A percentile compares a stretch with the other conserved stretches of the same genome.
These are phyloP conservation scores for Trichoderma lentiforme DNA, from an alignment of 2,329 filamentous ascomycete species.

Conservation along the genomic window DNA sequence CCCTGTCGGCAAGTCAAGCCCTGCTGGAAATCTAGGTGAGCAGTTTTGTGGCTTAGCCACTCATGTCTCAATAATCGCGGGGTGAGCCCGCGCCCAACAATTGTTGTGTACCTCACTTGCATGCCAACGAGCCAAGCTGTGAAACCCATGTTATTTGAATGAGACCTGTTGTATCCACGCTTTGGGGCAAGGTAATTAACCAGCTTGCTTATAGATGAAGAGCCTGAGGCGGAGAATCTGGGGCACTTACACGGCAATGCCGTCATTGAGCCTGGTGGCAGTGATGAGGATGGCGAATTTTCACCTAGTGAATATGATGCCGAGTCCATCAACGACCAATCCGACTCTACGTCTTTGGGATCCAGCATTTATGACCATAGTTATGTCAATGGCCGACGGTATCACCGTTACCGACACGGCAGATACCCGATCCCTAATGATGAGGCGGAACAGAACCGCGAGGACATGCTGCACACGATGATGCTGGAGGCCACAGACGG, in stretches of 20 bases:
- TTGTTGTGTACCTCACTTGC: background rate
- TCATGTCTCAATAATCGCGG: background rate
- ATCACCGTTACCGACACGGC: constrained; percentile 42
- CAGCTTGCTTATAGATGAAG: background rate
- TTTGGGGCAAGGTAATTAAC: background rate
- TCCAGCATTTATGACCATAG: constrained; percentile 16
- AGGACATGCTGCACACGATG: constrained; percentile 44
- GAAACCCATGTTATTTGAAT: background rate
- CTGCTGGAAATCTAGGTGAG: background rate
- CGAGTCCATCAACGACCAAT: background rate
- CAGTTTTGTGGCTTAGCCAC: background rate
- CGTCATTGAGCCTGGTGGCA: constrained; percentile 32
- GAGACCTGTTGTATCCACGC: background rate
- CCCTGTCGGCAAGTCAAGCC: background rate
- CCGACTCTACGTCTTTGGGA: constrained; percentile 10
- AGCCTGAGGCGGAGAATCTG: constrained; percentile 5
- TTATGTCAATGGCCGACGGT: constrained; percentile 31
- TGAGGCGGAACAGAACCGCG: constrained; percentile 42
- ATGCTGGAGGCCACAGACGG: constrained; percentile 44
- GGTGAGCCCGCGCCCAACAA: background rate
- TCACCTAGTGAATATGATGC: constrained; percentile 25
- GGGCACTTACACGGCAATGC: constrained; percentile 31
- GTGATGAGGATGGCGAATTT: constrained; percentile 35
- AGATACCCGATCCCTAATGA: constrained; percentile 47
- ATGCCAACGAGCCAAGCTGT: background rate